phyloP scores from a whole-genome alignment of 495 filamentous ascomycete genomes.

The Aspergillus ostianus region DNA sequence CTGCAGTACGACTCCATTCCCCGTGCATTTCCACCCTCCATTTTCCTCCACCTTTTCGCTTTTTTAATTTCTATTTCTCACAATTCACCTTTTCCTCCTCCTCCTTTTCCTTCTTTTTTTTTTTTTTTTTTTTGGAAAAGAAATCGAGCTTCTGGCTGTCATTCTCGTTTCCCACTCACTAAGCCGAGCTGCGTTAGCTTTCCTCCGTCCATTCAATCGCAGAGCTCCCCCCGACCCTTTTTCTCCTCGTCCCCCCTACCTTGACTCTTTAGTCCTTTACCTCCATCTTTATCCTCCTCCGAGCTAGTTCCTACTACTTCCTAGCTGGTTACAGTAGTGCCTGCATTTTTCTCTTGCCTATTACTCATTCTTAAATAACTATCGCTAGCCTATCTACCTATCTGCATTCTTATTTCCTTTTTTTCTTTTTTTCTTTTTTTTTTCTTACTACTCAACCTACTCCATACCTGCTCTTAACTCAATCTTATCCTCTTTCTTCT shows the following conservation, averaged over 20 bases:
- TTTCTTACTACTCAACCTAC: slow-evolving; percentile 14
- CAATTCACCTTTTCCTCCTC: neutral
- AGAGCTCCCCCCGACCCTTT: neutral
- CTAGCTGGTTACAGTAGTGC: neutral
- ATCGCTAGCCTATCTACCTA: slow-evolving; percentile 4
- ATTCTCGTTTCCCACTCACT: neutral
- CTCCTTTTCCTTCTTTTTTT: neutral
- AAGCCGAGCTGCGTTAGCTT: neutral
- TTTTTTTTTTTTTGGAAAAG: slow-evolving; percentile 3
- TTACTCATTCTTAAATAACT: slow-evolving; percentile 5
- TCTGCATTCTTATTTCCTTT: slow-evolving; percentile 6
- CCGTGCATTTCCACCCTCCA: neutral
- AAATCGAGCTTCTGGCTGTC: no score
- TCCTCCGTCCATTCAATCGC: neutral
- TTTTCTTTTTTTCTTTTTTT: neutral
- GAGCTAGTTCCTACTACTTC: no score
- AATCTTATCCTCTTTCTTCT: slow-evolving; percentile 12
- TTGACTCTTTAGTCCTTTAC: no score
- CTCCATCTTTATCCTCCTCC: no score
- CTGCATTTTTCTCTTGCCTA: neutral
- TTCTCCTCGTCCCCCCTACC: neutral
- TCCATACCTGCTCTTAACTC: slow-evolving; percentile 15
- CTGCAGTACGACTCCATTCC: no score
- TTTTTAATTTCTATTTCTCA: neutral
- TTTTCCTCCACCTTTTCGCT: neutral